Evolutionary conservation across 1,284 basidiomycete genomes (phyloP).

Genomic region (Cutaneotrichosporon sp.): DNA sequence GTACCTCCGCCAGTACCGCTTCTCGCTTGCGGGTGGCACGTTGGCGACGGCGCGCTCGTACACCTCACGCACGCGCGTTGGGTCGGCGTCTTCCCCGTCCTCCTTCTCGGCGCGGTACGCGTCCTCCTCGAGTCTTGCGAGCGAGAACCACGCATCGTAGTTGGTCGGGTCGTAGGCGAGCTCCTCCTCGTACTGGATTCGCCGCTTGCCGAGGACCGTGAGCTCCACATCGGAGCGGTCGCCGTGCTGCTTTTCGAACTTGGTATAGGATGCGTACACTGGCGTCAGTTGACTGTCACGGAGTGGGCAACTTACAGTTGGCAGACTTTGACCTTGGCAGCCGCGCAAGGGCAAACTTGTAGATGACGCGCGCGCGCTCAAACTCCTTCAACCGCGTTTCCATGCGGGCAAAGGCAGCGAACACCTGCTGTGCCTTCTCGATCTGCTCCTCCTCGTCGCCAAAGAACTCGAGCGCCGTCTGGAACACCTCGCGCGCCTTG

Average conservation of each 20-base stretch:
- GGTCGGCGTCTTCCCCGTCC: conserved; percentile 65
- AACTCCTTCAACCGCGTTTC: conserved; percentile 94
- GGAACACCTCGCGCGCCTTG: conserved; percentile 93
- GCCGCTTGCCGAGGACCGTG: conserved; percentile 91
- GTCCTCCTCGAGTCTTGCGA: conserved; percentile 88
- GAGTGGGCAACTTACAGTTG: conserved; percentile 52
- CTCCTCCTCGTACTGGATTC: conserved; percentile 98
- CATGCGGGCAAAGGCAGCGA: conserved; percentile 96
- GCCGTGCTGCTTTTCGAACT: conserved; percentile 98
- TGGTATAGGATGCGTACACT: conserved; percentile 84
- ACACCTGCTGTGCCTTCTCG: conserved; percentile 90
- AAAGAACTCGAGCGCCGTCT: conserved; percentile 94
- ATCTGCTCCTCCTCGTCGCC: conserved; percentile 97
- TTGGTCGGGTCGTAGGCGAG: conserved; percentile 82
- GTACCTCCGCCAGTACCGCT: conserved; percentile 84
- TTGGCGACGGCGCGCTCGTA: conserved; percentile 97
- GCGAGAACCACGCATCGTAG: conserved; percentile 99
- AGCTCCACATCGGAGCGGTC: conserved; percentile 83
- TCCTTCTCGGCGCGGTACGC: conserved; percentile 73
- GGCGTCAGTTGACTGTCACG: conserved; percentile 26
- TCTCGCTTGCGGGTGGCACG: conserved; percentile 71
- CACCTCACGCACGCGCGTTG: conserved; percentile 77
- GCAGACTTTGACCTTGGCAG: conserved; percentile 88
- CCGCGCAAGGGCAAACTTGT: conserved; percentile 95
- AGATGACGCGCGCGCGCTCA: conserved; percentile 94